These are phyloP conservation scores for Lipomyces kockii DNA, from an alignment of 805 yeast genomes.

Conservation along the genomic window DNA sequence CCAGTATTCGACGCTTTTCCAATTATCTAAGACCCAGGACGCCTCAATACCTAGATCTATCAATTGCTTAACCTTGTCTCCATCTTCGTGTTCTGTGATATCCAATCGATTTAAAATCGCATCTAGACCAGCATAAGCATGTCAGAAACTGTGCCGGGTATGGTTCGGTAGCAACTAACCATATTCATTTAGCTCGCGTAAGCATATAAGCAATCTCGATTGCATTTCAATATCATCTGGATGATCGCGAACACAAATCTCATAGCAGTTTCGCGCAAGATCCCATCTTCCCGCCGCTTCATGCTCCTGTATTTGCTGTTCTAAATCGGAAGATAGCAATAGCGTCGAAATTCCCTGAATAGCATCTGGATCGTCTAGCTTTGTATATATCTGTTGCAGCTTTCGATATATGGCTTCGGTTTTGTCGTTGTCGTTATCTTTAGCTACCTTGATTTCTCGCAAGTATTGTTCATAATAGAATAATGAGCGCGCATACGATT, in stretches of 20 bases:
- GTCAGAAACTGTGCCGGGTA: not conserved
- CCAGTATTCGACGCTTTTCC: slow-evolving; percentile 62
- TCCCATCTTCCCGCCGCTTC: slow-evolving; percentile 87
- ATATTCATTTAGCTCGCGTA: slow-evolving; percentile 76
- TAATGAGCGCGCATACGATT: slow-evolving; percentile 84
- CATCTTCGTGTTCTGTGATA: slow-evolving; percentile 35
- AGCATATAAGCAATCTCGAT: slow-evolving; percentile 68
- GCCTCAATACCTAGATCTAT: slow-evolving; percentile 73
- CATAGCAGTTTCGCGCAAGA: slow-evolving; percentile 83
- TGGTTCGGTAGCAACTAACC: slow-evolving; percentile 49
- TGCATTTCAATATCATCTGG: slow-evolving; percentile 43
- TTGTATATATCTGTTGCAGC: slow-evolving; percentile 81
- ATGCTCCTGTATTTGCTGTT: slow-evolving; percentile 78
- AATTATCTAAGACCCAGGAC: slow-evolving; percentile 66
- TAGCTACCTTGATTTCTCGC: slow-evolving; percentile 47
- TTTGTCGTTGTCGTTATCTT: slow-evolving; percentile 30
- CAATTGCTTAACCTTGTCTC: slow-evolving; percentile 59
- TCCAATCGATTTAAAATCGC: slow-evolving; percentile 57
- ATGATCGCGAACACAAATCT: slow-evolving; percentile 51
- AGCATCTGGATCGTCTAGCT: slow-evolving; percentile 86
- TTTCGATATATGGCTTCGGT: slow-evolving; percentile 41
- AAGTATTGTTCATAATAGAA: slow-evolving; percentile 80
- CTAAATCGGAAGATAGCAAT: slow-evolving; percentile 65
- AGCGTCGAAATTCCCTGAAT: slow-evolving; percentile 81
- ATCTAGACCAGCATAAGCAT: slow-evolving; percentile 6